Conservation (phyloP, 2,329 filamentous ascomycete genomes). For the Sclerotinia minor region DNA sequence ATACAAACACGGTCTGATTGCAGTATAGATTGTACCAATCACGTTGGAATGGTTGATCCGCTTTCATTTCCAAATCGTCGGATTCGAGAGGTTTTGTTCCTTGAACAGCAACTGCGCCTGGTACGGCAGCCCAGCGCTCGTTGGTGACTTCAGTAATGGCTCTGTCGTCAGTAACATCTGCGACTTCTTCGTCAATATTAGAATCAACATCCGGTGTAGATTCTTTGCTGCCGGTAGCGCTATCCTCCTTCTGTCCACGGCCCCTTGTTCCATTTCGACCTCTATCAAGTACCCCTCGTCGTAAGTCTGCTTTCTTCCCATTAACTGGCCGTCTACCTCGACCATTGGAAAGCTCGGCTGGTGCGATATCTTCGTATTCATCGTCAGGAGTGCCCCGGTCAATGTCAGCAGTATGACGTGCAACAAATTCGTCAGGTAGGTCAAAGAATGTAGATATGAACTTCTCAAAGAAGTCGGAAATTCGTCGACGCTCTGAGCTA, state of each 20-base stretch:
- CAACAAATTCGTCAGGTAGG: constrained; percentile 67
- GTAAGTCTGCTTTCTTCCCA: constrained; percentile 76
- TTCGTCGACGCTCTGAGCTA: constrained; percentile 69
- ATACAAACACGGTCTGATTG: constrained; percentile 89
- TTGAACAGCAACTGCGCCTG: constrained; percentile 55
- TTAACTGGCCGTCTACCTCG: constrained; percentile 62
- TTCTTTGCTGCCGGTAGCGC: constrained; percentile 79
- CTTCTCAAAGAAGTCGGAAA: constrained; percentile 72
- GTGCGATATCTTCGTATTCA: constrained; percentile 62
- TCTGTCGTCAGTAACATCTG: constrained; percentile 58
- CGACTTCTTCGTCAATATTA: constrained; percentile 73
- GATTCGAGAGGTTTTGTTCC: constrained; percentile 54
- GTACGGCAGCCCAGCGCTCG: constrained; percentile 64
- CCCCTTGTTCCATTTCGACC: constrained; percentile 69
- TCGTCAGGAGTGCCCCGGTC: constrained; percentile 73
- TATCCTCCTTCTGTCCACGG: constrained; percentile 76
- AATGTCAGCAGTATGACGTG: constrained; percentile 66
- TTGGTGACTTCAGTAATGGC: constrained; percentile 62
- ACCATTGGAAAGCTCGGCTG: constrained; percentile 69
- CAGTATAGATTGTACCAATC: constrained; percentile 86
- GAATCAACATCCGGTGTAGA: constrained; percentile 84
- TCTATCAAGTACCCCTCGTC: constrained; percentile 82
- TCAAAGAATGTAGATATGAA: constrained; percentile 79
- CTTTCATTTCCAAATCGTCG: constrained; percentile 65
- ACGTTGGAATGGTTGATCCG: constrained; percentile 77